Evolutionary conservation across 805 yeast genomes (phyloP), one percentile per base, ranked within the genome.

Genomic region (Wickerhamiella musiphila): DNA sequence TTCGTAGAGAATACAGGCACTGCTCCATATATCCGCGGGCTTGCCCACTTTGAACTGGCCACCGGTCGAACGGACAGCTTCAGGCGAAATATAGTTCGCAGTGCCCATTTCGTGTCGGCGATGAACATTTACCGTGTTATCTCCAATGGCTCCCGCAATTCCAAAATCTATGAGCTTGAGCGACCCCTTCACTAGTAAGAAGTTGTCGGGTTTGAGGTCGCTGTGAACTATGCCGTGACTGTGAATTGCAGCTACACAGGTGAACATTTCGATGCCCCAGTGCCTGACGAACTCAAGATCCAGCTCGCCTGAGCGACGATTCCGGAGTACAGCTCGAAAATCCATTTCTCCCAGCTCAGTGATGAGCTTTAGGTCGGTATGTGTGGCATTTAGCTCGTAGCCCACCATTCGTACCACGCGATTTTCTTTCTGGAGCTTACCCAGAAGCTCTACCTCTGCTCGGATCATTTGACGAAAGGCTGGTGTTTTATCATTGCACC

Each of bases 61-160:
- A 3, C 31, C 17, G 11, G 22, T n/a, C 6, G 26, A 37, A 37
- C 62, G 69, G 37, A 86, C 57, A 0, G 95, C 79, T 53, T 86
- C 98, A 0, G 98, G 98, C 0, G 98, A 94, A 96, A 86, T 90
- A 52, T 86, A 90, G 51, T 78, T 82, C 2, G 94, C 94, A 0
- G 98, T 86, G 4, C 98, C 98, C 32, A 83, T 76, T 50, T 82
- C 94, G 5, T 82, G 68, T 37, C 81, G 93, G 36, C 95, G 65
- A 48, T 84, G 84, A 13, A 86, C 69, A 45, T 90, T 86, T 14
- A 79, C 73, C 0, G 96, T 86, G 47, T 82, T 79, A 33, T 84
- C 94, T 1, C 93, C 90, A 1, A 90, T 82, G 0, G 86, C 82
- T 54, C 84, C 78, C n/a, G 96, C 61, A 27, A 60, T 59, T 11